Conservation (phyloP, 176 grass and related monocot species). For the Saccharum officinarum region DNA sequence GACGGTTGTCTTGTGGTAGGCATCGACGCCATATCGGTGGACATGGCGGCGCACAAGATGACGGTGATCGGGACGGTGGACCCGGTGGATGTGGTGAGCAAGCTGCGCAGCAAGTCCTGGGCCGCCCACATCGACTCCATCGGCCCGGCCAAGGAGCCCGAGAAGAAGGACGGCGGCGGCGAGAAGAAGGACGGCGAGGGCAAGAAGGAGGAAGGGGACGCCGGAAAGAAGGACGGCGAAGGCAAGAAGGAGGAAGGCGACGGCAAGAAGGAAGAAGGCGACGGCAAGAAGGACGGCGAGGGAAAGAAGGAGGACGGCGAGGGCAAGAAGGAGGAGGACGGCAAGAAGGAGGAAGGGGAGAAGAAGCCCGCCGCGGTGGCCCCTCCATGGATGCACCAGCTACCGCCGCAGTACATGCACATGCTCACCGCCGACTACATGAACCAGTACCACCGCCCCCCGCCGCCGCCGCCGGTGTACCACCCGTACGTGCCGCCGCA, state of each 20-base stretch:
- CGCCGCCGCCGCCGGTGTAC: background rate
- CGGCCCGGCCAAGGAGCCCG: slow-evolving; percentile 62
- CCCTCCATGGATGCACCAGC: background rate
- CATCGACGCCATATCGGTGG: slow-evolving; percentile 65
- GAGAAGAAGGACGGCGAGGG: background rate
- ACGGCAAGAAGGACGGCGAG: background rate
- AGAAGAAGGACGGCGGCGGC: slow-evolving; percentile 37
- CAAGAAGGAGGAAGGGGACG: slow-evolving; percentile 17
- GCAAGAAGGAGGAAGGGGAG: background rate
- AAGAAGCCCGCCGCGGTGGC: slow-evolving; percentile 7
- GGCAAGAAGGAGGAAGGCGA: background rate
- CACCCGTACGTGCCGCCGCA: background rate
- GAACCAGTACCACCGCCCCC: slow-evolving; percentile 47
- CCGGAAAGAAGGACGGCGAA: background rate
- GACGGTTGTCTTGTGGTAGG: slow-evolving; percentile 25
- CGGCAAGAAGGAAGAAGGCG: background rate
- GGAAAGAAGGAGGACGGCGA: slow-evolving; percentile 15
- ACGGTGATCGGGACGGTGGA: slow-evolving; percentile 75
- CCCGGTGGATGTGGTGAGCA: slow-evolving; percentile 67
- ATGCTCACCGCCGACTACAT: slow-evolving; percentile 44
- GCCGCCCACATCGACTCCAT: slow-evolving; percentile 55
- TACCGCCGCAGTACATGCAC: slow-evolving; percentile 31
- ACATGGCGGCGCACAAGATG: slow-evolving; percentile 81
- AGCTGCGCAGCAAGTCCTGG: slow-evolving; percentile 83
- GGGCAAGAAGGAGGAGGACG: background rate